Percentiles rank a stretch among this genome's conserved stretches.
phyloP scores from a whole-genome alignment of 768 basidiomycete species.

The Obba rivulosa region DNA sequence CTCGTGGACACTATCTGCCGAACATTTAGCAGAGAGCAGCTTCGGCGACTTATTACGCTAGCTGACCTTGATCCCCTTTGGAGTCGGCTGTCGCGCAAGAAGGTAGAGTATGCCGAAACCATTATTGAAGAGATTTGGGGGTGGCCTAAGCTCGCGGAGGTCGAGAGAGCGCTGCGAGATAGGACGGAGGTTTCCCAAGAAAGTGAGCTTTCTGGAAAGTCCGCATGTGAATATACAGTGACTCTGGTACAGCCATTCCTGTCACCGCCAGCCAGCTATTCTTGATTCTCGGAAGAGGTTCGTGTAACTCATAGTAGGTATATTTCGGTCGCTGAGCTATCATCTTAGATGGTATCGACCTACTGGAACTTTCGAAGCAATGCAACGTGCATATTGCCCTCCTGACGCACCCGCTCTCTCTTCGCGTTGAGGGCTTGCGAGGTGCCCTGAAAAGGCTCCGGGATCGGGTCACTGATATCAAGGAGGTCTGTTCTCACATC shows the following conservation, averaged over 20 bases:
- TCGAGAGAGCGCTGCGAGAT: constrained; percentile 45
- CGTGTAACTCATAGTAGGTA: constrained; percentile 4
- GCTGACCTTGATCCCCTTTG: constrained; percentile 34
- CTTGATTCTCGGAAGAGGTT: constrained; percentile 69
- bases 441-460: constrained; percentile 44
- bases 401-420: constrained; percentile 45
- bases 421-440: constrained; percentile 55
- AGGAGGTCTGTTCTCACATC: constrained; percentile 45
- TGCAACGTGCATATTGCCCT: constrained; percentile 63
- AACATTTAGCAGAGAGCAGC: constrained; percentile 60
- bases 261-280: constrained; percentile 60
- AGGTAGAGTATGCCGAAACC: constrained; percentile 21
- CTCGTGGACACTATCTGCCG: constrained; percentile 48
- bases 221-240: background rate
- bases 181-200: constrained; percentile 41
- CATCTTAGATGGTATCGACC: constrained; percentile 54
- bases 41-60: constrained; percentile 46
- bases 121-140: constrained; percentile 66
- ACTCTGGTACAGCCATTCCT: constrained; percentile 40
- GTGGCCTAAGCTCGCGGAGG: constrained; percentile 56
- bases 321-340: constrained; percentile 4
- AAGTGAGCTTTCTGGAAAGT: constrained; percentile 25
- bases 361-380: constrained; percentile 51
- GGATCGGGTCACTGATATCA: constrained; percentile 42
- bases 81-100: constrained; percentile 13